Percentiles rank a stretch among this genome's conserved stretches.
phyloP scores from a whole-genome alignment of 345 rosid species.

The Populus ilicifolia region DNA sequence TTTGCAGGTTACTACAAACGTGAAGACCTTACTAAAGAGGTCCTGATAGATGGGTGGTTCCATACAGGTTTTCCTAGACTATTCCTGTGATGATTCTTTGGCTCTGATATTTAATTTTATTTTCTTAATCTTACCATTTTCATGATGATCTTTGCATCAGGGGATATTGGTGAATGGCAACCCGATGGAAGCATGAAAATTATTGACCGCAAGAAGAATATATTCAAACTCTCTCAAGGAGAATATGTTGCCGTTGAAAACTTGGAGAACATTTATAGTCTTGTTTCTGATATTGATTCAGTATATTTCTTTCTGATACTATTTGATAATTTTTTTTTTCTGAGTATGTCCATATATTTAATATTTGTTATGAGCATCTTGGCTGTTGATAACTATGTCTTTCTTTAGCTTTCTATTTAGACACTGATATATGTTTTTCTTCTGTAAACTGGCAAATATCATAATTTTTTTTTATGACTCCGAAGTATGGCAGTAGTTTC shows the following conservation, averaged over 20 bases:
- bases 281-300: conserved; percentile 60
- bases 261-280: conserved; percentile 79
- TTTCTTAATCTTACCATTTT: not conserved
- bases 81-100: not conserved
- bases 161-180: conserved; percentile 99
- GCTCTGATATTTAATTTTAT: not conserved
- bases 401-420: not conserved
- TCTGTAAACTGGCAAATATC: not conserved
- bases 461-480: not conserved
- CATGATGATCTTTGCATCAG: conserved; percentile 31
- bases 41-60: conserved; percentile 85
- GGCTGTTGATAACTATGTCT: not conserved
- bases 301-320: conserved; percentile 40
- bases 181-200: conserved; percentile 90
- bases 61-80: conserved; percentile 61
- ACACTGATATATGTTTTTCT: not conserved
- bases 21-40: conserved; percentile 84
- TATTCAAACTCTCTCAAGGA: conserved; percentile 96
- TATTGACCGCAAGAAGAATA: conserved; percentile 89
- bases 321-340: not conserved
- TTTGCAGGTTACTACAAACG: conserved; percentile 91
- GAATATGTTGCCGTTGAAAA: conserved; percentile 97
- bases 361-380: not conserved
- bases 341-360: not conserved
- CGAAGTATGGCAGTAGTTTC: not conserved